Evolutionary conservation across 2,329 filamentous ascomycete genomes (phyloP).

Genomic region (Talaromyces sp.): DNA sequence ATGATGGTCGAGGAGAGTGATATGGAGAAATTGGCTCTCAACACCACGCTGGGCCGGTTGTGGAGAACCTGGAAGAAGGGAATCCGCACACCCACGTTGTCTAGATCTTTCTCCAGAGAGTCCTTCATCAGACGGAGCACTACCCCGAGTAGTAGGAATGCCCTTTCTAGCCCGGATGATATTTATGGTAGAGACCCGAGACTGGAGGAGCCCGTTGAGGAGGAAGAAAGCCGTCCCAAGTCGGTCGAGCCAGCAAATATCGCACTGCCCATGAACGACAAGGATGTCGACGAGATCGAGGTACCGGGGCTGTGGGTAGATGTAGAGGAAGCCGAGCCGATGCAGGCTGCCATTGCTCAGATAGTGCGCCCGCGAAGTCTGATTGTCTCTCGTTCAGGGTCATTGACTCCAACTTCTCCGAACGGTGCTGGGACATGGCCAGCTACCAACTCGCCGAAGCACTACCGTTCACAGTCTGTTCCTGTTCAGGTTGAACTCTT

Average conservation of each 20-base stretch:
- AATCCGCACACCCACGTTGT: constrained; percentile 33
- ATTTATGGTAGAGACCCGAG: constrained; percentile 20
- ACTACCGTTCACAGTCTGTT: constrained; percentile 16
- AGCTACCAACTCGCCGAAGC: constrained; percentile 11
- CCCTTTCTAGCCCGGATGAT: constrained; percentile 36
- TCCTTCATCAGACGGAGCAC: constrained; percentile 35
- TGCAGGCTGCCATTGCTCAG: constrained; percentile 35
- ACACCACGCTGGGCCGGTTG: constrained; percentile 78
- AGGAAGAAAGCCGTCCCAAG: constrained; percentile 17
- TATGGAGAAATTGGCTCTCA: constrained; percentile 88
- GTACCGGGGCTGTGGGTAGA: constrained; percentile 45
- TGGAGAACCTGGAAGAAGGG: constrained; percentile 97
- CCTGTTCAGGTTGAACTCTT: constrained; percentile 15
- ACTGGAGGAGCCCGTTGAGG: constrained; percentile 19
- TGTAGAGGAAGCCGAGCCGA: constrained; percentile 53
- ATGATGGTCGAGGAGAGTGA: constrained; percentile 86
- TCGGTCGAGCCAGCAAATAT: constrained; percentile 33
- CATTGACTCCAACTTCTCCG: constrained; percentile 26
- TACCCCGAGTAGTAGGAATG: constrained; percentile 36
- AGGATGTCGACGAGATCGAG: constrained; percentile 72
- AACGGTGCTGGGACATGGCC: constrained; percentile 11
- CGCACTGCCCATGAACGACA: constrained; percentile 42
- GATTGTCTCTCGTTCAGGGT: constrained; percentile 34
- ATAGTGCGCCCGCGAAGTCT: constrained; percentile 44
- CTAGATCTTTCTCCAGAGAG: constrained; percentile 41